Base-by-base conservation (phyloP, 768 basidiomycete genomes). In the Termitomyces sp. region DNA sequence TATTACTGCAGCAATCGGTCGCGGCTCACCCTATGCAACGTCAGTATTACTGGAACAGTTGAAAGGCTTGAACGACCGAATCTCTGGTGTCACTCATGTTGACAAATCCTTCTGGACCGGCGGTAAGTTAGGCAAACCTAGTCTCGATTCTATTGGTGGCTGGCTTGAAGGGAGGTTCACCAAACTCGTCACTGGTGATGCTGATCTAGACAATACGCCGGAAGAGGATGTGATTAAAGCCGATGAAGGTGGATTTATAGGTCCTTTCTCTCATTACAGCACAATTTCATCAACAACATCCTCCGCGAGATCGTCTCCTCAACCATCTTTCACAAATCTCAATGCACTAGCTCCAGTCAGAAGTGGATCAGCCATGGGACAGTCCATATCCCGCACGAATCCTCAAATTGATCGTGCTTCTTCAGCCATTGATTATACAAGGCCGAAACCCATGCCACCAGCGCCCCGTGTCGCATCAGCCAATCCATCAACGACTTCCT, bases 161-260 rank as follows among this genome's bases (percentile, higher is more conserved):
- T 98, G 94, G 88, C 78, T 98, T 26, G 96, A 94, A 72, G 89
- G 91, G 13, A 84, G 90, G 18, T 84, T 99, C 66, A 93, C 93
- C 16, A 95, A 95, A 68, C 87, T 99, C 64, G 94, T 99, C 59
- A 92, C 95, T 9, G 97, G 96, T 2, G 94, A 97, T 52, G 82
- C 78, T n/a, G 89, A 89, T 39, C 69, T 74, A 10, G 74, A 75
- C 16, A 71, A 80, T 12, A 66, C 69, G 6, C 70, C 69, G 13
- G 76, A 72, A 37, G 76, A 76, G 34, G 71, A 76, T 6, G 52
- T 64, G 0, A 67, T 62, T 44, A 76, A 74, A 54, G 60, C 71
- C 16, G 69, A 70, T 49, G 74, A 77, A 50, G 75, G 74, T 33
- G 69, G 77, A 18, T 78, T 77, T 64, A 72, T 82, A 5, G 96